Evolutionary conservation across 768 basidiomycete species (phyloP).

Genomic region (Termitomyces sp.): DNA sequence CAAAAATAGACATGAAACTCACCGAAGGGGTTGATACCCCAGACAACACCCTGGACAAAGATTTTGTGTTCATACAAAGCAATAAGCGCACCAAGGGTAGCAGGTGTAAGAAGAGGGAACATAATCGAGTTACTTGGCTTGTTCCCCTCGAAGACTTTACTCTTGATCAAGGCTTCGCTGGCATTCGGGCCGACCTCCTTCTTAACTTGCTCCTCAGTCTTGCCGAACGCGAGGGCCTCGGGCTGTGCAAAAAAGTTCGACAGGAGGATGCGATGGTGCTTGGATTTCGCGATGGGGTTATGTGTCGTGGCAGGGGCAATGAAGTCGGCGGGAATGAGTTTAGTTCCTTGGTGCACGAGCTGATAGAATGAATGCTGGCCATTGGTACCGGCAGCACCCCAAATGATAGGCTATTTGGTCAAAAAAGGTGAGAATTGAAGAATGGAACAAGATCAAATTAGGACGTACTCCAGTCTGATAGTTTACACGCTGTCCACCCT

Average conservation of each 20-base stretch:
- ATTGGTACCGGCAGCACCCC: slow-evolving; percentile 98
- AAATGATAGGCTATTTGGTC: slow-evolving; percentile 80
- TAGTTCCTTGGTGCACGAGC: slow-evolving; percentile 91
- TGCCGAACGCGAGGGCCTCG: slow-evolving; percentile 96
- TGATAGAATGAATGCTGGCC: slow-evolving; percentile 99
- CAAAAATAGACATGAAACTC: slow-evolving; percentile 15
- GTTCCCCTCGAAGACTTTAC: slow-evolving; percentile 98
- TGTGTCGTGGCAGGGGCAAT: slow-evolving; percentile 84
- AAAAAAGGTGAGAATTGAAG: neutral
- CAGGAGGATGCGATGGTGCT: slow-evolving; percentile 95
- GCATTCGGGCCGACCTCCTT: slow-evolving; percentile 63
- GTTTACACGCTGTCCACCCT: slow-evolving; percentile 84
- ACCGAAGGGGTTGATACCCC: slow-evolving; percentile 99
- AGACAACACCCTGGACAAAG: slow-evolving; percentile 93
- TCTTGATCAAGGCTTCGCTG: slow-evolving; percentile 85
- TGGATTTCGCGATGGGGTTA: slow-evolving; percentile 82
- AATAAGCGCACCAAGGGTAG: slow-evolving; percentile 83
- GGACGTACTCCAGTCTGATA: slow-evolving; percentile 90
- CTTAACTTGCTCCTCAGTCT: slow-evolving; percentile 84
- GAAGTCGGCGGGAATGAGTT: slow-evolving; percentile 89
- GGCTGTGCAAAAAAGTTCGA: slow-evolving; percentile 99
- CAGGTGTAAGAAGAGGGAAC: slow-evolving; percentile 90
- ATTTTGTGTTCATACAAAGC: slow-evolving; percentile 98
- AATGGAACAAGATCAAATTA: neutral
- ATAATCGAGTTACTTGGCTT: slow-evolving; percentile 94